Conservation (phyloP, 768 basidiomycete genomes). For the Auricularia cornea region DNA sequence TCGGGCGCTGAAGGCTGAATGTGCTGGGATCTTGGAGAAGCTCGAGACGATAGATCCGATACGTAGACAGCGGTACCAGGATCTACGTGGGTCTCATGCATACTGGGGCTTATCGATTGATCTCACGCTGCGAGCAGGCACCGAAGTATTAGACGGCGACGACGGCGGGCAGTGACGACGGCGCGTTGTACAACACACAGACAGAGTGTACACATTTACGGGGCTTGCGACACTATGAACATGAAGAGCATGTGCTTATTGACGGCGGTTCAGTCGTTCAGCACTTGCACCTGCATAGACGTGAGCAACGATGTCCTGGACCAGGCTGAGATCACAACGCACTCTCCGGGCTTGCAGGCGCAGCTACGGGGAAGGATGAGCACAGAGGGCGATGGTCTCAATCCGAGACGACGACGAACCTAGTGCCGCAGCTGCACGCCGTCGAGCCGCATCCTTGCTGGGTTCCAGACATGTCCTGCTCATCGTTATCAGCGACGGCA, state of each 20-base stretch:
- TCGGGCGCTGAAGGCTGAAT: constrained; percentile 31
- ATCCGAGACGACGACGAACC: constrained; percentile 22
- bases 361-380: constrained; percentile 37
- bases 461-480: constrained; percentile 23
- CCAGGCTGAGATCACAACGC: not conserved
- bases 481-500: constrained; percentile 5
- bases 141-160: too few relatives aligned
- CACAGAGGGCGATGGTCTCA: not conserved
- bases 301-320: not conserved
- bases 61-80: constrained; percentile 59
- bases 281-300: constrained; percentile 44
- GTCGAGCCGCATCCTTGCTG: constrained; percentile 41
- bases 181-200: not conserved
- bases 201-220: not conserved
- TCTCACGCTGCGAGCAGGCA: constrained; percentile 24
- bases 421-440: constrained; percentile 44
- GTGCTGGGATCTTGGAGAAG: constrained; percentile 42
- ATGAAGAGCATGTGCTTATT: not conserved
- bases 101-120: constrained; percentile 1
- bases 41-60: constrained; percentile 58
- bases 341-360: constrained; percentile 46
- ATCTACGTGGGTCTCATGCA: constrained; percentile 27
- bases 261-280: constrained; percentile 9
- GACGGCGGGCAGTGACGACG: constrained; percentile 7
- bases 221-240: not conserved